Percentiles rank a stretch among this genome's conserved stretches.
phyloP scores from a whole-genome alignment of 2,329 filamentous ascomycete species.

The Colletotrichum endophyticum region DNA sequence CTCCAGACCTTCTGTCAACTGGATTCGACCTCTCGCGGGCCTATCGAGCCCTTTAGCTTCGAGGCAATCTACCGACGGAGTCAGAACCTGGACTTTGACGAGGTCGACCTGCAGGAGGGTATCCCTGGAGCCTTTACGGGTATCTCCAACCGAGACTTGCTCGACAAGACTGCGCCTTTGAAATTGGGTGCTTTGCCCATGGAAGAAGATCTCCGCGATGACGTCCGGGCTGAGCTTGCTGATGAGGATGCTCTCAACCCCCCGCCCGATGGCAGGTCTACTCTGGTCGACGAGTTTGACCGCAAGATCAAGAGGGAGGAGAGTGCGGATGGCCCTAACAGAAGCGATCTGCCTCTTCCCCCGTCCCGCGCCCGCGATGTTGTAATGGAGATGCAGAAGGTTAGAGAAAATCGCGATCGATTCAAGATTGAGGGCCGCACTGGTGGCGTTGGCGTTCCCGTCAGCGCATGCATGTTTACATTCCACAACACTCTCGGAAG shows the following conservation, averaged over 20 bases:
- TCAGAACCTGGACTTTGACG: constrained; percentile 66
- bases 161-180: constrained; percentile 63
- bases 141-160: constrained; percentile 63
- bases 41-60: constrained; percentile 68
- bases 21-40: constrained; percentile 63
- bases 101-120: constrained; percentile 67
- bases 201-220: constrained; percentile 81
- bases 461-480: constrained; percentile 96
- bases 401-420: constrained; percentile 90
- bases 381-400: constrained; percentile 90
- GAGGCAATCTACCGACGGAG: constrained; percentile 63
- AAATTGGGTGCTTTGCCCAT: constrained; percentile 83
- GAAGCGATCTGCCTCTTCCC: constrained; percentile 83
- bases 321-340: constrained; percentile 78
- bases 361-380: constrained; percentile 90
- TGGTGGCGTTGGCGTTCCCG: constrained; percentile 79
- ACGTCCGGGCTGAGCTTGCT: constrained; percentile 85
- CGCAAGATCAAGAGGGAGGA: constrained; percentile 89
- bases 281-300: constrained; percentile 86
- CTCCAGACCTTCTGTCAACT: constrained; percentile 66
- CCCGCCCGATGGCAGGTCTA: constrained; percentile 71
- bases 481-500: constrained; percentile 96
- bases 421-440: constrained; percentile 87
- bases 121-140: constrained; percentile 68
- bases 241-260: constrained; percentile 84